Base-by-base conservation (phyloP, 1,284 basidiomycete genomes). In the Exsudoporus floridanus region DNA sequence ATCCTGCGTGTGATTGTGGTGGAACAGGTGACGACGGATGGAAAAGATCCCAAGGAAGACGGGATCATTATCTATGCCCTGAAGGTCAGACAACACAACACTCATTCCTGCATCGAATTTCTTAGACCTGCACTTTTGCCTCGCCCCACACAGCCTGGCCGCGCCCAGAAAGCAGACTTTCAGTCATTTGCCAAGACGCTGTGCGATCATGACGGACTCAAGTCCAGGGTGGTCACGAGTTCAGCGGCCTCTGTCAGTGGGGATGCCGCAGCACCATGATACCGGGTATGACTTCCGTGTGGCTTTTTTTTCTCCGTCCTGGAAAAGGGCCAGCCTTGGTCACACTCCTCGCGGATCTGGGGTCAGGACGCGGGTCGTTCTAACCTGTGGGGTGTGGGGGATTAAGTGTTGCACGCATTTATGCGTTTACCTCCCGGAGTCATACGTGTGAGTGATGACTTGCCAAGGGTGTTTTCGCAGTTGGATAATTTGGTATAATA, bases 1-100 rank as follows among this genome's bases (percentile, higher is more conserved):
- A 73, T 79, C 10, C 66, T 86, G 38, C 79, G 82, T 21, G 63
- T 86, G 5, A 72, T 80, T n/a, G 60, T 80, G 50, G 81, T 79
- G 60, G 83, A 85, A 62, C 63, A 70, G 16, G 55, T 72, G 35
- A 66, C 69, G 14, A 38, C 36, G 14, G 64, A 61, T 36, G 59
- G 37, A 31, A 60, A 52, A 52, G 48, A 28, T 21, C 18, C 41
- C 18, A 58, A 58, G 45, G 70, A 70, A 44, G 67, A 63, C 28
- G 38, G 30, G 30, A 31, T 71, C 16, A 68, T 74, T 35, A 51
- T 77, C 13, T 77, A 77, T 54, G 76, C 71, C 5, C 48, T 77
- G 16, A 77, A 72, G 73, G 76, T 75, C 19, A 38, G 67, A 14
- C 31, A 9, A 21, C 13, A 44, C 23, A 13, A 21, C 42, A 16